These are phyloP conservation scores for Aspergillus novoparasiticus DNA, from an alignment of 2,329 filamentous ascomycete species.

Conservation along the genomic window DNA sequence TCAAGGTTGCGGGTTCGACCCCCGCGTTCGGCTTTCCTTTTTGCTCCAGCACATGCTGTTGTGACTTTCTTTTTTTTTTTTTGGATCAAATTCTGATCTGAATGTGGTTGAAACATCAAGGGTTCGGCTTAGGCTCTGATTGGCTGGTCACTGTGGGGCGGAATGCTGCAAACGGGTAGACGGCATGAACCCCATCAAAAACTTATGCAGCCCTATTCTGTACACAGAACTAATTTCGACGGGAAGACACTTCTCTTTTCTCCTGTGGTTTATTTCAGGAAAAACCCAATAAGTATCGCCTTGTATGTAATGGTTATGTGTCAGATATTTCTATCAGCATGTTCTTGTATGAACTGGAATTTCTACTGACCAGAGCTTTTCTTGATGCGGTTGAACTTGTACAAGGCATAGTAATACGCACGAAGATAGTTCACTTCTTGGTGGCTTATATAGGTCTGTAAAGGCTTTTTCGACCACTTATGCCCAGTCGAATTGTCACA, in stretches of 20 bases:
- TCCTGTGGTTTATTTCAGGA: too few relatives aligned
- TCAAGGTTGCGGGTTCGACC: conserved; percentile 47
- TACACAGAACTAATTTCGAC: background rate
- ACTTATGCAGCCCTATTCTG: background rate
- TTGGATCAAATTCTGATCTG: background rate
- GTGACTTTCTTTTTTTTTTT: background rate
- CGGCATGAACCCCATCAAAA: background rate
- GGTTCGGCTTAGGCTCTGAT: background rate
- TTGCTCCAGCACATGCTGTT: background rate
- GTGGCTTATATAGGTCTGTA: background rate
- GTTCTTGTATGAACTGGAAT: too few relatives aligned
- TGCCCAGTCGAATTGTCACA: too few relatives aligned
- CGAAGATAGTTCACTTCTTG: background rate
- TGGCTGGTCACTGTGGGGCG: background rate
- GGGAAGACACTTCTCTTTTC: too few relatives aligned
- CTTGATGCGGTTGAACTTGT: too few relatives aligned
- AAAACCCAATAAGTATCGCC: too few relatives aligned
- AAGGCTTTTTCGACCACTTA: background rate
- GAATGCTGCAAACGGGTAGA: background rate
- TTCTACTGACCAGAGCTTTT: too few relatives aligned
- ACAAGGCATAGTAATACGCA: background rate
- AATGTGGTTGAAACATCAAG: background rate
- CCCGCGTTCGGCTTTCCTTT: conserved; percentile 42
- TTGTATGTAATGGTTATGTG: too few relatives aligned
- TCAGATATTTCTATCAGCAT: too few relatives aligned